These are phyloP conservation scores for Diplotaxis tenuifolia DNA, from an alignment of 345 rosid species.

Conservation along the genomic window DNA sequence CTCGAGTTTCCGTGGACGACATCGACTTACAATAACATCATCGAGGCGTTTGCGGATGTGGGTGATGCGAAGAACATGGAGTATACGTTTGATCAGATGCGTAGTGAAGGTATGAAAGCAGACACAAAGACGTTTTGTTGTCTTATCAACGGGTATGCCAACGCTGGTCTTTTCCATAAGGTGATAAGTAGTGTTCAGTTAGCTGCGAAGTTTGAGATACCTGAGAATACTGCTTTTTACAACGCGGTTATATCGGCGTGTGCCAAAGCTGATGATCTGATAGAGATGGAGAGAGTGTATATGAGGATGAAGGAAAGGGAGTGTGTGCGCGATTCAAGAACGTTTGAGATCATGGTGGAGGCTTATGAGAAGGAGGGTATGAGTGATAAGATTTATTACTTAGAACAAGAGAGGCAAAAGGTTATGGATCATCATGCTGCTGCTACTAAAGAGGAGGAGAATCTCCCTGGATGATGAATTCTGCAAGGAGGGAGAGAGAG, in stretches of 20 bases:
- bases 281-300: constrained; percentile 94
- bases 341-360: constrained; percentile 67
- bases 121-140: constrained; percentile 87
- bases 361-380: constrained; percentile 74
- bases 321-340: constrained; percentile 52
- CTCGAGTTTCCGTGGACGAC: constrained; percentile 91
- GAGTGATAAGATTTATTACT: constrained; percentile 73
- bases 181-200: constrained; percentile 65
- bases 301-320: constrained; percentile 72
- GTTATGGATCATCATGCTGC: neutral
- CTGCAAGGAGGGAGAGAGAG: constrained; percentile 8
- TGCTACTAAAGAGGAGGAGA: constrained; percentile 18
- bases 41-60: constrained; percentile 83
- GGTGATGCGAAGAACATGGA: constrained; percentile 93
- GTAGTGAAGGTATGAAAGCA: constrained; percentile 72
- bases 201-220: constrained; percentile 74
- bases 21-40: constrained; percentile 82
- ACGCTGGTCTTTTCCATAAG: constrained; percentile 78
- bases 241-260: constrained; percentile 77
- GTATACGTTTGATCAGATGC: constrained; percentile 83
- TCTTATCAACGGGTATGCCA: constrained; percentile 77
- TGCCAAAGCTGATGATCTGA: constrained; percentile 70
- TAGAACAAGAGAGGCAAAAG: constrained; percentile 62
- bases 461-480: constrained; percentile 26
- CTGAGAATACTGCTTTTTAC: constrained; percentile 62